Evolutionary conservation across 2,329 filamentous ascomycete species (phyloP), one percentile per base, ranked within the genome.

Genomic region (Curvularia sp.): DNA sequence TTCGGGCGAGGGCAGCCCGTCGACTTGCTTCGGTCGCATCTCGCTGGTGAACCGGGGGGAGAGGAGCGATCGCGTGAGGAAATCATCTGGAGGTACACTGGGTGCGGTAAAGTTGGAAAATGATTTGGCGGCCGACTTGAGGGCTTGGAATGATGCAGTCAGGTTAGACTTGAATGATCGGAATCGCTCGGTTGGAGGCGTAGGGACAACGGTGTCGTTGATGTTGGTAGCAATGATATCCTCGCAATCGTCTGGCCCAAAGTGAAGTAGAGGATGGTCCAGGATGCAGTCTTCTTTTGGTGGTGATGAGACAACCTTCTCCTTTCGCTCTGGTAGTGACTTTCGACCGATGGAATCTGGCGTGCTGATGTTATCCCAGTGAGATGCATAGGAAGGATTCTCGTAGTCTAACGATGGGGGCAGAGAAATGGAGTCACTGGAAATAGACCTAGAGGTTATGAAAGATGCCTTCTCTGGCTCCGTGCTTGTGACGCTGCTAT

Each of bases 151-250:
- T 0, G 86, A 88, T 2, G 85, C 84, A 0, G 86, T 88, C 43
- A 89, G 77, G 60, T 88, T 88, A 0, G 86, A 89, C 61, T 85
- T 87, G 76, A 88, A 85, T 1, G 81, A 83, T 53, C 81, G 81
- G 44, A 81, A 79, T 28, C 75, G 67, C 22, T 73, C 62, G 15
- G 72, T 68, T 5, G 73, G 68, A 6, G 67, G 63, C 43, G 71
- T 62, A 0, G 70, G 55, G 1, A 64, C 57, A 9, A 66, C 62
- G 4, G 68, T 62, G 22, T 70, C 70, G 42, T 62, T 67, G 18
- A 72, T 55, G 30, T 77, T 67, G 63, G 67, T 70, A 60, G 65
- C 74, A 59, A 65, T 74, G 58, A 62, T 68, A 38, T 70, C 67
- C 57, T 73, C 72, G 39, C 76, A 71, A 33, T 76, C 72, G 24